phyloP scores from a whole-genome alignment of 1,284 basidiomycete genomes.

The Apiotrichum siamense region DNA sequence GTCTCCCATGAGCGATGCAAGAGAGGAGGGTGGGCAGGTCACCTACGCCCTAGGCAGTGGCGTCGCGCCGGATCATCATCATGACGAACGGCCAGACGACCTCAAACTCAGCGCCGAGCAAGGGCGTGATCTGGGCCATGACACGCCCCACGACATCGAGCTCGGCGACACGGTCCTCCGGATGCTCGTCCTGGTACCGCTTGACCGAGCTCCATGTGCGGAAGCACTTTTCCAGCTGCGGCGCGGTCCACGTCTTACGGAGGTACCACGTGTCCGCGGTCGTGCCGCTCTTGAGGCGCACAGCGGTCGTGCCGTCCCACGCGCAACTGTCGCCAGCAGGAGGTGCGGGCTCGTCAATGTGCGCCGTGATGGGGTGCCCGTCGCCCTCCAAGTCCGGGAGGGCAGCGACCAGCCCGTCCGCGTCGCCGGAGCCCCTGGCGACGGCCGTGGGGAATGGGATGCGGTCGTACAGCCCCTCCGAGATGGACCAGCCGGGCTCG shows the following conservation, averaged over 20 bases:
- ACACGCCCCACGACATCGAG: slow-evolving; percentile 59
- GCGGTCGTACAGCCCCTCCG: slow-evolving; percentile 63
- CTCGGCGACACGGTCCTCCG: slow-evolving; percentile 55
- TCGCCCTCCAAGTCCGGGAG: slow-evolving; percentile 52
- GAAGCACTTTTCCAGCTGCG: slow-evolving; percentile 61
- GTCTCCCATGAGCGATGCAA: too few relatives aligned
- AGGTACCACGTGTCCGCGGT: slow-evolving; percentile 54
- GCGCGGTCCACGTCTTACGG: slow-evolving; percentile 59
- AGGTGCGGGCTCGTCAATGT: background rate
- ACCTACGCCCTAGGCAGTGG: too few relatives aligned
- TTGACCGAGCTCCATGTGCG: slow-evolving; percentile 67
- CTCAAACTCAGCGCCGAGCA: slow-evolving; percentile 39
- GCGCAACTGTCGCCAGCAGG: slow-evolving; percentile 17
- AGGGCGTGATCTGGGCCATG: slow-evolving; percentile 52
- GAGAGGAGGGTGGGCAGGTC: too few relatives aligned
- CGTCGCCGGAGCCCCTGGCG: background rate
- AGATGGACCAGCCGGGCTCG: slow-evolving; percentile 60
- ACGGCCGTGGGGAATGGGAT: slow-evolving; percentile 62
- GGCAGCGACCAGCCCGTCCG: slow-evolving; percentile 24
- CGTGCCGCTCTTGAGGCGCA: slow-evolving; percentile 16
- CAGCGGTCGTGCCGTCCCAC: slow-evolving; percentile 24
- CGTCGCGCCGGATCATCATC: slow-evolving; percentile 1
- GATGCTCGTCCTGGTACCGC: slow-evolving; percentile 61
- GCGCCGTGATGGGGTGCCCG: slow-evolving; percentile 23
- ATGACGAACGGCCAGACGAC: slow-evolving; percentile 2